Evolutionary conservation across 345 rosid species (phyloP), one percentile per base, ranked within the genome.

Genomic region (Citrus mangshanensis): DNA sequence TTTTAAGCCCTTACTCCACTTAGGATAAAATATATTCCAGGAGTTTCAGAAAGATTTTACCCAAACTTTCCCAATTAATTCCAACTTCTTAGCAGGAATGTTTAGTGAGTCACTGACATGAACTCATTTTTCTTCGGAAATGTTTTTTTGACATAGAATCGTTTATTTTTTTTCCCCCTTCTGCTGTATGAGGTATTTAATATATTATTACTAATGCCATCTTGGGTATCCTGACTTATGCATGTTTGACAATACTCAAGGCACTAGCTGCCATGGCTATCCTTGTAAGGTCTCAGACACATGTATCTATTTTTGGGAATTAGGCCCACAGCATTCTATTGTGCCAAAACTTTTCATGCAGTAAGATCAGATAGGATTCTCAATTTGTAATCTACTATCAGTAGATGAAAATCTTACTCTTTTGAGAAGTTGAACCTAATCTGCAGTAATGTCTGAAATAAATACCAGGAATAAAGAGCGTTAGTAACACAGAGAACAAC

Each of bases 361-460:
- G 24, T 59, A 24, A 77, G 55, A 65, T 28, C 60, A 32, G 46
- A 62, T 30, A 59, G 34, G 40, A 60, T 16, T 60, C 22, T 32
- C 30, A 74, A 46, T 54, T 58, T 58, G 64, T 25, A 35, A 27
- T 10, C 14, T 4, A 74, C 28, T 5, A 35, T 46, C 59, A 58
- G 12, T 30, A 2, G 58, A 71, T 37, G 51, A 72, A 54, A 62
- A 56, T 80, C 91, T 84, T 78, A 93, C 99, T 72, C 78, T 79
- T 75, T 78, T 89, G 85, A 69, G 89, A 73, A 46, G 92, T 94
- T 71, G 98, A 97, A 80, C 99, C 98, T 61, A 90, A 82, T 77
- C 99, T 92, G 86, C 99, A 97, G 83, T 86, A 97, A 89, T 91
- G 84, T 75, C 98, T 97, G 89, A 55, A 89, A 83, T 19, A 72